Conservation (phyloP, 1,284 basidiomycete genomes). For the Vanrija sp. region DNA sequence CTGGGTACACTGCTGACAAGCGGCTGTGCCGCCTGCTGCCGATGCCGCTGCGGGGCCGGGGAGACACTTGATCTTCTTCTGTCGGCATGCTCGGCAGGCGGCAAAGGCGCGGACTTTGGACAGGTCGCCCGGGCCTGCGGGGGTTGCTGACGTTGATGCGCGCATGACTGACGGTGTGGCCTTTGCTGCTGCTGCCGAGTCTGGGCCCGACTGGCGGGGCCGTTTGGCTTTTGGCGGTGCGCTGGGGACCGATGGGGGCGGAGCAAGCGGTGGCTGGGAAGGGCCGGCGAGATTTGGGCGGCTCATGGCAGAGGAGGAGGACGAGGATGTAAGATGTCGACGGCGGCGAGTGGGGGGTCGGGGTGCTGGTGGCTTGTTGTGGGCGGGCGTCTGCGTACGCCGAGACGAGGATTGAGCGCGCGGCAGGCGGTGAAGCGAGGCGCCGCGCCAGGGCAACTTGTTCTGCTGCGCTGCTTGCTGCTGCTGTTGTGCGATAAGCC, state of each 20-base stretch:
- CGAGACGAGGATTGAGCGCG: too few species aligned
- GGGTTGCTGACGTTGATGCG: too few species aligned
- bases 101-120: conserved; percentile 41
- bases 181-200: background rate
- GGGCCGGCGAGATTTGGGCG: conserved; percentile 1
- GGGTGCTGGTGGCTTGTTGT: too few species aligned
- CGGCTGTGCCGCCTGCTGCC: conserved; percentile 1
- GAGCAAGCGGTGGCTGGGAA: background rate
- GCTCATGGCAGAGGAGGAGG: too few species aligned
- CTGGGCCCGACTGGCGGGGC: background rate
- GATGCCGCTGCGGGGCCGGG: conserved; percentile 22
- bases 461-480: too few species aligned
- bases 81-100: conserved; percentile 39
- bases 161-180: background rate
- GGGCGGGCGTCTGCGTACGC: too few species aligned
- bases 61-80: conserved; percentile 45
- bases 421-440: too few species aligned
- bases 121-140: conserved; percentile 18
- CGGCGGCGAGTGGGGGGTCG: too few species aligned
- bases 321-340: too few species aligned
- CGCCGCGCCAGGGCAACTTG: too few species aligned
- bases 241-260: background rate
- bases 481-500: too few species aligned
- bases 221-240: conserved; percentile 1
- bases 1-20: conserved; percentile 42